Evolutionary conservation across 768 basidiomycete species (phyloP), one percentile per base, ranked within the genome.

Genomic region (Russula sp.): DNA sequence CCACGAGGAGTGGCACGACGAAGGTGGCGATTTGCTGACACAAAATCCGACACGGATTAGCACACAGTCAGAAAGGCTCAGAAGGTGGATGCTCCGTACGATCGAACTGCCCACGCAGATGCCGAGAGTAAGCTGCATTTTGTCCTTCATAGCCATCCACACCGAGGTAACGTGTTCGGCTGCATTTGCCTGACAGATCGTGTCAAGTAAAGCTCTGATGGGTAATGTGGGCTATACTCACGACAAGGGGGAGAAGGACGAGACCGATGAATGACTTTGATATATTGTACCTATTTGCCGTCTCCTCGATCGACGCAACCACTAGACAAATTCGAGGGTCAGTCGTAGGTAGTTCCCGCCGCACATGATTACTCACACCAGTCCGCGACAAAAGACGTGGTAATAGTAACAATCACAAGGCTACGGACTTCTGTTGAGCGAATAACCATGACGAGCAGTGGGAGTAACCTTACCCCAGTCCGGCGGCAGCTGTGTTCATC

Each of bases 221-320:
- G n/a, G 18, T 9, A 48, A 22, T 8, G 28, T 55, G 8, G 34
- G 9, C 24, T 14, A 11, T 36, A 79, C 85, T 62, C 73, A 88
- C 91, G 50, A 95, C 94, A 57, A 97, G 87, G 3, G 94, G 93
- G 5, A 97, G 77, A 34, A 97, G 78, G 69, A 95, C 91, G 16
- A 94, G 74, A 73, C 91, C 91, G 69, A 94, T 93, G 77, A 94
- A 94, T 0, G 85, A 70, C 74, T 91, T 92, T 0, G 92, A 90
- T 59, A 97, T 89, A 59, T 81, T 73, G 74, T 92, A 94, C 46
- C 88, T 81, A 14, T 83, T 78, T 2, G 94, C 92, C 28, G 90
- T 92, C 73, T 95, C 93, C 73, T 96, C 94, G 67, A 97, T 96
- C 4, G 91, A 92, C 3, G 88, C 89, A 42, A 96, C 93, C 74